Evolutionary conservation across 2,329 filamentous ascomycete species (phyloP).

Genomic region (Colletotrichum tofieldiae): DNA sequence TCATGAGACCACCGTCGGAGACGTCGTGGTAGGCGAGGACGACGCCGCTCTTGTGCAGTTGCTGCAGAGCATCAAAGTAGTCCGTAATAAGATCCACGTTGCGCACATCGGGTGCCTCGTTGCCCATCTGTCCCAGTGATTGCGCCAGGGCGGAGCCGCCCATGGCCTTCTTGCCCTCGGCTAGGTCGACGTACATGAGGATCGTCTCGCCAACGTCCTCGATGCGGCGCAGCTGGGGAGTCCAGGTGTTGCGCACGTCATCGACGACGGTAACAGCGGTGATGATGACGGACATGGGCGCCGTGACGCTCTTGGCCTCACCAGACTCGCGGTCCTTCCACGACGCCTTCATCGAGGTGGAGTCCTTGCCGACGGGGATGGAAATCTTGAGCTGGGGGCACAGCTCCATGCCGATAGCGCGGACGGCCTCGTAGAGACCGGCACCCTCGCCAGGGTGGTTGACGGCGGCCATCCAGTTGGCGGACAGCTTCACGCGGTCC

Average conservation of each 20-base stretch:
- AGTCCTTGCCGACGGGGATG: conserved; percentile 98
- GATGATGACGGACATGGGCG: conserved; percentile 91
- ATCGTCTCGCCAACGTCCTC: conserved; percentile 93
- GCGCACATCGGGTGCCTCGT: conserved; percentile 88
- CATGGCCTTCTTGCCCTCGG: conserved; percentile 83
- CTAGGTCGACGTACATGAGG: conserved; percentile 92
- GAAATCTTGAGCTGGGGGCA: conserved; percentile 92
- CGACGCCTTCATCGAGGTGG: conserved; percentile 98
- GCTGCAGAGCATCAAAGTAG: conserved; percentile 88
- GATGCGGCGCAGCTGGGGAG: conserved; percentile 84
- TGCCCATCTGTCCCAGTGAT: conserved; percentile 87
- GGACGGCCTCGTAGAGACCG: conserved; percentile 91
- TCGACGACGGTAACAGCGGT: conserved; percentile 91
- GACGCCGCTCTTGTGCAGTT: conserved; percentile 71
- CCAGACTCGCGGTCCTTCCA: conserved; percentile 83
- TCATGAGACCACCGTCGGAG: conserved; percentile 93
- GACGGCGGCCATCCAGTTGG: conserved; percentile 99
- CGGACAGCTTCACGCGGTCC: conserved; percentile 87
- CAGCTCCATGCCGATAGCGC: conserved; percentile 92
- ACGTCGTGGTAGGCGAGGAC: conserved; percentile 96
- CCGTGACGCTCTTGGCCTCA: conserved; percentile 87
- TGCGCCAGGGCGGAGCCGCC: conserved; percentile 95
- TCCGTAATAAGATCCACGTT: conserved; percentile 87
- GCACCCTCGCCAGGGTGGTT: conserved; percentile 94
- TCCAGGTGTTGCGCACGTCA: conserved; percentile 91